Evolutionary conservation across 768 basidiomycete species (phyloP), one percentile per base, ranked within the genome.

Genomic region (Leccinum ochraceum): DNA sequence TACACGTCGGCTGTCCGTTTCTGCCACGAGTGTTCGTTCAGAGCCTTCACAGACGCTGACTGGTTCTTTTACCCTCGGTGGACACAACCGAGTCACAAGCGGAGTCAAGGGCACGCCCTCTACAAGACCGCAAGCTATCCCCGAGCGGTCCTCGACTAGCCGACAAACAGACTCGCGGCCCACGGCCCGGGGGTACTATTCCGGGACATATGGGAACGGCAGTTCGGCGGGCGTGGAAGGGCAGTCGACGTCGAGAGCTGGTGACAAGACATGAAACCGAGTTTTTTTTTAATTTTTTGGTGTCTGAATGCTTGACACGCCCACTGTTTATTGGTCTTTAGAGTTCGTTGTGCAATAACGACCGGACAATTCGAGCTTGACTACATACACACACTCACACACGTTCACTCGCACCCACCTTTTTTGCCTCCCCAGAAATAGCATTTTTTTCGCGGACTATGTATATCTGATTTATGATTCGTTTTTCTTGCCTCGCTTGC

Each of bases 1-100:
- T 17, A 71, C 69, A 26, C 74, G 83, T 51, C 78, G 83, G 16
- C 73, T 80, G 28, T 84, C 85, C 1, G 71, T 82, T 44, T 80
- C 83, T 22, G 79, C 81, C 13, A 20, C 54, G 36, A 26, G 30
- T 5, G 75, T 74, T 39, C 80, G 85, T 44, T 68, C 83, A 56
- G 86, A 87, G 39, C 76, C 34, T 71, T 69, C 26, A 75, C 66
- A 63, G 37, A 62, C 39, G 26, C 24, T 66, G 34, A 64, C 63
- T 46, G 46, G 60, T 8, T 34, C 71, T 2, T 70, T 70, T 51
- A 50, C 42, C 16, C 62, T 66, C 3, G 61, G 68, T 30, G 58
- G 64, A 6, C 70, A 73, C 52, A 49, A 34, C 13, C 72, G 72
- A 36, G 59, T 61, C 3, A 28, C 61, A 22, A 63, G 66, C 0